A percentile compares a stretch with the other conserved stretches of the same genome.
These are phyloP conservation scores for Lasiosphaeriaceae sp. DNA, from an alignment of 495 filamentous ascomycete genomes.

Conservation along the genomic window DNA sequence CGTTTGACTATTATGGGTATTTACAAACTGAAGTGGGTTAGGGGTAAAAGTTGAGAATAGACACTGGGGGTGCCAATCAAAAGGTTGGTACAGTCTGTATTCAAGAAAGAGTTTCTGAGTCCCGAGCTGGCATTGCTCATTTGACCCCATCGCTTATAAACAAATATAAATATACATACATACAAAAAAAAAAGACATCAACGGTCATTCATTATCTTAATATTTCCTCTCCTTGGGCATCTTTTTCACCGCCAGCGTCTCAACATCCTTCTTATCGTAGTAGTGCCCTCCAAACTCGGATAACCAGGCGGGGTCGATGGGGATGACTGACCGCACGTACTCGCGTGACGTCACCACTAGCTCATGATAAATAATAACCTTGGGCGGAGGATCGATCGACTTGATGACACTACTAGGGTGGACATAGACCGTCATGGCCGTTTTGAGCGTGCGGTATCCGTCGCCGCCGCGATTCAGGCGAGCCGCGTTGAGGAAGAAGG, in stretches of 20 bases:
- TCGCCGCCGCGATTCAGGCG: conserved; percentile 80
- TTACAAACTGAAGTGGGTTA: too few species aligned
- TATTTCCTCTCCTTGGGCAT: conserved; percentile 33
- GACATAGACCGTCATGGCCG: conserved; percentile 80
- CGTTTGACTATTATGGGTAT: too few species aligned
- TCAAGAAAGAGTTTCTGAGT: too few species aligned
- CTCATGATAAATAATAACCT: conserved; percentile 90
- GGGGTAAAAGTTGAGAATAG: too few species aligned
- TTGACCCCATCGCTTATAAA: too few species aligned
- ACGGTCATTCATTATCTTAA: conserved; percentile 6
- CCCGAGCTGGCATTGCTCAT: too few species aligned
- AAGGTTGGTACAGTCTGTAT: too few species aligned
- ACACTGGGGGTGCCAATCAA: too few species aligned
- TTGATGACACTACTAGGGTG: conserved; percentile 83
- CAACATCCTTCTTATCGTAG: conserved; percentile 89
- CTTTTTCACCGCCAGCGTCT: conserved; percentile 76
- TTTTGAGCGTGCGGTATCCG: conserved; percentile 93
- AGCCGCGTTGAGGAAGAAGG: conserved; percentile 95
- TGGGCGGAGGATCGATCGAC: conserved; percentile 69
- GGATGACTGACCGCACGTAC: conserved; percentile 87
- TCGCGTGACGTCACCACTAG: conserved; percentile 90
- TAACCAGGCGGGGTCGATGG: conserved; percentile 80
- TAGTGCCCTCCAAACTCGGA: conserved; percentile 93
- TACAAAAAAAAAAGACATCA: too few species aligned
- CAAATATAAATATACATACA: too few species aligned